Percentiles rank a stretch among this genome's conserved stretches.
Evolutionary conservation across 768 basidiomycete genomes (phyloP).

Genomic region (Leccinum boreale): DNA sequence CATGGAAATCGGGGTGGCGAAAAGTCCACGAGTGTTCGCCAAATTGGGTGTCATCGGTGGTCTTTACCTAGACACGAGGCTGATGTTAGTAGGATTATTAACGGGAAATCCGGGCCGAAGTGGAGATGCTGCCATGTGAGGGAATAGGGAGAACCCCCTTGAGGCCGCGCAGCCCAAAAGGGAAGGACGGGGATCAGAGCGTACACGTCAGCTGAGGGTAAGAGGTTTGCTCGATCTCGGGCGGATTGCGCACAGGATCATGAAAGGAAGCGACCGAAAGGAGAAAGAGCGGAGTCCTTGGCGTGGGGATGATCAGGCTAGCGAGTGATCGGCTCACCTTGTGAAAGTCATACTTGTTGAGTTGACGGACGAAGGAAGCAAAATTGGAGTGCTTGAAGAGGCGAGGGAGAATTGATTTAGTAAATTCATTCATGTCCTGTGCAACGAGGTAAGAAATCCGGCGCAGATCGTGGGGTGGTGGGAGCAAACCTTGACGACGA

Average conservation of each 20-base stretch:
- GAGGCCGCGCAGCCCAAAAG: slow-evolving; percentile 11
- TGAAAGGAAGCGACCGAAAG: slow-evolving; percentile 11
- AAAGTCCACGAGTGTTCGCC: slow-evolving; percentile 58
- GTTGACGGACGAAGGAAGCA: slow-evolving; percentile 85
- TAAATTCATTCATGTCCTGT: slow-evolving; percentile 94
- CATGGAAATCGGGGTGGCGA: slow-evolving; percentile 51
- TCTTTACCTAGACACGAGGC: slow-evolving; percentile 57
- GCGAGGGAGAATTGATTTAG: slow-evolving; percentile 83
- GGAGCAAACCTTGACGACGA: slow-evolving; percentile 72
- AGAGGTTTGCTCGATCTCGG: slow-evolving; percentile 13
- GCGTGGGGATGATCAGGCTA: not conserved
- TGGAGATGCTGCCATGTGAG: not conserved
- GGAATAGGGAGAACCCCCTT: slow-evolving; percentile 3
- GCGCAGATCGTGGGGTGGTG: not conserved
- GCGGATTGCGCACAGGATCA: slow-evolving; percentile 9
- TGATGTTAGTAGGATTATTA: not conserved
- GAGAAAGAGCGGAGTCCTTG: not conserved
- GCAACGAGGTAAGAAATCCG: slow-evolving; percentile 11
- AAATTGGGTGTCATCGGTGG: slow-evolving; percentile 75
- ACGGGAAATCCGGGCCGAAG: slow-evolving; percentile 3
- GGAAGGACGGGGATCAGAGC: slow-evolving; percentile 10
- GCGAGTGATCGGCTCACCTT: slow-evolving; percentile 48
- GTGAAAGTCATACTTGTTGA: slow-evolving; percentile 97
- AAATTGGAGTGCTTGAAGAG: slow-evolving; percentile 97
- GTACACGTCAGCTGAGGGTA: not conserved